Percentiles rank a stretch among this genome's conserved stretches.
Evolutionary conservation across 179 eudicot species (phyloP).

Genomic region (Heliamphora pulchella): DNA sequence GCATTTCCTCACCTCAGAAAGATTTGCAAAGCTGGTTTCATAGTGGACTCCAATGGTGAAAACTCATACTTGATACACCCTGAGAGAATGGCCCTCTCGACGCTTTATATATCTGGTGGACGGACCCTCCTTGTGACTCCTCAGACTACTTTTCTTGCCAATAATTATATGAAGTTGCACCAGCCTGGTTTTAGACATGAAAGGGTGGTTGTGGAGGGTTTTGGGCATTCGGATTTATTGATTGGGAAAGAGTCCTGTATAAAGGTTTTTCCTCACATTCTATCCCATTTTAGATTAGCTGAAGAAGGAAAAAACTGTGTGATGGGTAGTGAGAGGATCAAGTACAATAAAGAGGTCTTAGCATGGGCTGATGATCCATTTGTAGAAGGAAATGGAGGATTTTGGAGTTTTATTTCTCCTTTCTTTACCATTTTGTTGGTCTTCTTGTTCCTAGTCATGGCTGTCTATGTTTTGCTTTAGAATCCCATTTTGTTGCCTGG

Average conservation of each 20-base stretch:
- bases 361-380: slow-evolving; percentile 29
- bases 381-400: slow-evolving; percentile 15
- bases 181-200: slow-evolving; percentile 31
- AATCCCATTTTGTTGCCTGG: not conserved
- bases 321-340: not conserved
- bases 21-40: slow-evolving; percentile 26
- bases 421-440: slow-evolving; percentile 9
- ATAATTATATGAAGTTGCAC: slow-evolving; percentile 33
- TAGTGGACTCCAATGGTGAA: slow-evolving; percentile 23
- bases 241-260: slow-evolving; percentile 26
- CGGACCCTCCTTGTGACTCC: slow-evolving; percentile 31
- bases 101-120: slow-evolving; percentile 28
- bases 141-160: slow-evolving; percentile 31
- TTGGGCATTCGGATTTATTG: slow-evolving; percentile 32
- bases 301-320: slow-evolving; percentile 17
- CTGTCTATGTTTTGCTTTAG: slow-evolving; percentile 1
- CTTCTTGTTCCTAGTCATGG: slow-evolving; percentile 13
- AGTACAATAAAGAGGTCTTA: slow-evolving; percentile 17
- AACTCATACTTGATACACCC: slow-evolving; percentile 29
- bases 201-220: slow-evolving; percentile 30
- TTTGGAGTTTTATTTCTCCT: slow-evolving; percentile 13
- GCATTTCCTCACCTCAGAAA: slow-evolving; percentile 35
- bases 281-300: slow-evolving; percentile 21
- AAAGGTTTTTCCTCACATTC: slow-evolving; percentile 26
- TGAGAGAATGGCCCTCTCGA: slow-evolving; percentile 28